Base-by-base conservation (phyloP, 768 basidiomycete species). In the Sutorius australiensis region DNA sequence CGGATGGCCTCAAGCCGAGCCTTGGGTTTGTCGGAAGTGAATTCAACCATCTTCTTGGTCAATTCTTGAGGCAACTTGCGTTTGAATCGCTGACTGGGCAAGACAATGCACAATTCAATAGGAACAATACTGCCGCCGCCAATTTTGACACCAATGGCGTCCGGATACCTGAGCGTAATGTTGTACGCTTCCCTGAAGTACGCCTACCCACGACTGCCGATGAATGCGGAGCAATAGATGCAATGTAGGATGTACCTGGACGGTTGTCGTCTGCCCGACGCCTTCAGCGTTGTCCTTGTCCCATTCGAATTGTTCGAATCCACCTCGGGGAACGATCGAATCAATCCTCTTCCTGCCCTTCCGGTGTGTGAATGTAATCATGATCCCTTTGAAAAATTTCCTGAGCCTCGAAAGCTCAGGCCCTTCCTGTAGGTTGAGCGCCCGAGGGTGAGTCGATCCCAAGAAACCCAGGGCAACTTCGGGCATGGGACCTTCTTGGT, bases 61-160 rank as follows among this genome's bases (percentile, higher is more conserved):
- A 65, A 53, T 56, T 74, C 66, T 0, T 72, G 72, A 0, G 75
- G 75, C 0, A 83, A 53, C 52, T 70, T 76, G 46, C 73, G 70
- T 48, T 65, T 78, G 58, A 73, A 83, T 0, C 81, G 59, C 48
- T 86, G 83, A 2, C 79, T 75, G 0, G 73, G 69, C 4, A 73
- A 57, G 11, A 86, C 54, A 0, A 56, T 24, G 49, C 79, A 82
- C 0, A 80, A 53, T 52, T 86, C 82, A 0, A 77, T 71, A 0
- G 83, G 83, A 5, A 75, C 59, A 19, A 83, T 66, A n/a, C 76
- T 63, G 0, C 69, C 69, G 0, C 68, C 65, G 1, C 63, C 67
- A 37, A 64, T 45, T 7, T 56, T 59, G 6, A 82, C 66, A 3
- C 77, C 80, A 30, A 78, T 61, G 8, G 72, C 70, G 0, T 61